Percentiles rank a stretch among this genome's conserved stretches.
Conservation (phyloP, 2,329 filamentous ascomycete genomes). For the Arthroderma sp. region DNA sequence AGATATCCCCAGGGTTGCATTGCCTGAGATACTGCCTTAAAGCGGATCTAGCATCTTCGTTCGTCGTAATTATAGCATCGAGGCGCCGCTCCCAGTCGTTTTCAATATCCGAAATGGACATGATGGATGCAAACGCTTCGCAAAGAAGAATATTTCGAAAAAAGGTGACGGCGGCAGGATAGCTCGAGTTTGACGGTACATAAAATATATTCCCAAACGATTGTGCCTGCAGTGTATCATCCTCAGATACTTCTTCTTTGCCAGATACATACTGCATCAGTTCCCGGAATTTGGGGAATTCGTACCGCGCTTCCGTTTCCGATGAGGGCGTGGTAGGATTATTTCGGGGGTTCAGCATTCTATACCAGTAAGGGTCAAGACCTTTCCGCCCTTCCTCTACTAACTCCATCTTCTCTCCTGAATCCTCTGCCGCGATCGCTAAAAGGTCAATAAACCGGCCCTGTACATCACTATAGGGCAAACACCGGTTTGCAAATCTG, state of each 20-base stretch:
- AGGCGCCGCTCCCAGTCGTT: constrained; percentile 66
- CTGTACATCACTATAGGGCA: constrained; percentile 64
- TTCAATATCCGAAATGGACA: constrained; percentile 22
- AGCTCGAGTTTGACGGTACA: constrained; percentile 17
- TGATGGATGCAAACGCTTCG: constrained; percentile 35
- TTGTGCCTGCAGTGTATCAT: constrained; percentile 1
- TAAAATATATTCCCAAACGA: not conserved
- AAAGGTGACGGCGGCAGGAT: constrained; percentile 58
- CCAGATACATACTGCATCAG: constrained; percentile 17
- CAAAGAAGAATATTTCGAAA: constrained; percentile 49
- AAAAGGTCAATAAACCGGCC: constrained; percentile 83
- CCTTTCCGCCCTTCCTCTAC: constrained; percentile 82
- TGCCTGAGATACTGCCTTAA: constrained; percentile 28
- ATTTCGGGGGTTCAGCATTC: constrained; percentile 44
- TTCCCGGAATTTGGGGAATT: constrained; percentile 27
- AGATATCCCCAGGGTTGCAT: constrained; percentile 24
- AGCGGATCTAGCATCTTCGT: constrained; percentile 49
- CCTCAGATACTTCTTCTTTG: not conserved
- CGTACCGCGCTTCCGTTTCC: constrained; percentile 30
- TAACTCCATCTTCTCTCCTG: constrained; percentile 61
- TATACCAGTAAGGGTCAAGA: constrained; percentile 64
- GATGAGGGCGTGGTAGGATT: constrained; percentile 25
- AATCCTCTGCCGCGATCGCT: constrained; percentile 52
- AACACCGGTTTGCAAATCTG: constrained; percentile 78
- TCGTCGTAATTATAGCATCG: constrained; percentile 57